Base-by-base conservation (phyloP, 768 basidiomycete genomes). In the Suillus alpinus region DNA sequence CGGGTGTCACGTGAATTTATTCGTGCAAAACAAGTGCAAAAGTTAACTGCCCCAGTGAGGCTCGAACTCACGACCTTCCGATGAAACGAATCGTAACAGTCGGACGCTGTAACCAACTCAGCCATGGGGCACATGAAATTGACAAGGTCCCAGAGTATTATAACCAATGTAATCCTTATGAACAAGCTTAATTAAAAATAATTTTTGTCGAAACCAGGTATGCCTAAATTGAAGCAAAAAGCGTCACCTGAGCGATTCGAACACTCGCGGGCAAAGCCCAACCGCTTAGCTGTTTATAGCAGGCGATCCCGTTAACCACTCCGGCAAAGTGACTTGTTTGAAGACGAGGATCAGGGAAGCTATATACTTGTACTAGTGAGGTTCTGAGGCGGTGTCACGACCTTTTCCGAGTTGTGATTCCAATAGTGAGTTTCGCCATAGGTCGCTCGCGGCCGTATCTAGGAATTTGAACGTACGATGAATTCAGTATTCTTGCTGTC, bases 291-390 rank as follows among this genome's bases (percentile, higher is more conserved):
- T 71, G 56, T 68, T 49, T 20, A 51, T 87, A 87, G 85, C 86
- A 87, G 86, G 86, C 84, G 82, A 86, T 85, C 84, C 85, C 85
- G 86, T 90, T 91, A 91, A 92, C 89, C 89, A 91, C 90, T 92
- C 89, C 89, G 89, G 89, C 89, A 92, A 91, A 90, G 89, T 89
- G 87, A 89, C 87, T 61, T 68, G 26, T 55, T 12, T 37, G 12
- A 4, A 13, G 1, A 9, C 1, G 14, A 14, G 5, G 5, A 34
- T 23, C 2, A 13, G 20, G 43, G 0, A 2, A 3, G 16, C 16
- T 9, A 47, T 20, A 43, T 41, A 8, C 18, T 8, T 1, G 8
- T 8, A 8, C 2, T 6, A 3, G 9, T 40, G 10, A 4, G 36
- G 36, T 47, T 47, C 46, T 23, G 46, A 50, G 49, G 49, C 5